Evolutionary conservation across 208 protist genomes (phyloP).

Genomic region (Acanthamoeba healyi): DNA sequence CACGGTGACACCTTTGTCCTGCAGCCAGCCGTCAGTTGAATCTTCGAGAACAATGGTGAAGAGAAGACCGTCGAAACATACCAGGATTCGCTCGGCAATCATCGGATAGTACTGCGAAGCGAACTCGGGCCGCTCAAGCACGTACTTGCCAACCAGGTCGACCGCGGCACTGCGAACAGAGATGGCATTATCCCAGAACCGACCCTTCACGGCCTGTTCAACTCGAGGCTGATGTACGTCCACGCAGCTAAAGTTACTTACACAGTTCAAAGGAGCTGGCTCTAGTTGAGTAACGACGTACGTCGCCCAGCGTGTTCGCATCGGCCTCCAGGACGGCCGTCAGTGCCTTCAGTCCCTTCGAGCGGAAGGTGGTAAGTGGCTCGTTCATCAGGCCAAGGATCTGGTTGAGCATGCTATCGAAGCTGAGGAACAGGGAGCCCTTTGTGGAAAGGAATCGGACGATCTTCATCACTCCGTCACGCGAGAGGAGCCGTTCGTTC

Average conservation of each 20-base stretch:
- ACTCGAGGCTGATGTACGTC: not conserved
- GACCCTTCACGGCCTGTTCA: slow-evolving; percentile 38
- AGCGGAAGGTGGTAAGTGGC: slow-evolving; percentile 43
- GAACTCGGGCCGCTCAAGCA: slow-evolving; percentile 51
- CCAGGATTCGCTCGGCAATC: slow-evolving; percentile 59
- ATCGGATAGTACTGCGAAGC: slow-evolving; percentile 50
- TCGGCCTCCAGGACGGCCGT: slow-evolving; percentile 45
- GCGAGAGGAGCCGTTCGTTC: slow-evolving; percentile 1
- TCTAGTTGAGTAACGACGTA: not conserved
- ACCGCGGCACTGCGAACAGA: slow-evolving; percentile 61
- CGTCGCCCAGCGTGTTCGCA: slow-evolving; percentile 34
- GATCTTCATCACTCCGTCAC: slow-evolving; percentile 64
- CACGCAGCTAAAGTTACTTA: not conserved
- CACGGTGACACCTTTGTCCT: slow-evolving; percentile 67
- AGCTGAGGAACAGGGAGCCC: slow-evolving; percentile 41
- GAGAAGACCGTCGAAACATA: slow-evolving; percentile 22
- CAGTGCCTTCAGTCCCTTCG: slow-evolving; percentile 53
- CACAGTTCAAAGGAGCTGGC: no score
- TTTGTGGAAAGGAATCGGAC: slow-evolving; percentile 59
- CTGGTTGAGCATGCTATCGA: slow-evolving; percentile 45
- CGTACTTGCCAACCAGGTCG: slow-evolving; percentile 69
- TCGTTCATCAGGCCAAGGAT: slow-evolving; percentile 59
- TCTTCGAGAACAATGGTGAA: no score
- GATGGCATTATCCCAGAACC: slow-evolving; percentile 59
- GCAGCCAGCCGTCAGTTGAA: no score